phyloP scores from a whole-genome alignment of 1,284 basidiomycete genomes.

The Trametes hirsuta region DNA sequence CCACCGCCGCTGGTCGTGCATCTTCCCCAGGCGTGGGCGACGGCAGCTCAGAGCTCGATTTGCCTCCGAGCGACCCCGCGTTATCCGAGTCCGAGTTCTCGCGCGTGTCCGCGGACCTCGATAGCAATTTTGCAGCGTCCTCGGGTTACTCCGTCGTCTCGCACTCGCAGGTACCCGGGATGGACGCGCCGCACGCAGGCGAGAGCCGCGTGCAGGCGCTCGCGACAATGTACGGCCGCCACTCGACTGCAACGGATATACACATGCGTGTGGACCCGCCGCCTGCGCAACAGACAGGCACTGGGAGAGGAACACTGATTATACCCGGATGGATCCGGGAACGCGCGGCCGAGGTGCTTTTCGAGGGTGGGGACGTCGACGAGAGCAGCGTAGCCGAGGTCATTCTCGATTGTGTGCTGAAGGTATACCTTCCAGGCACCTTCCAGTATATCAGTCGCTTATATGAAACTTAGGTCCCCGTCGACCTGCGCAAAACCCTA shows the following conservation, averaged over 20 bases:
- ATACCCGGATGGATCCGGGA: slow-evolving; percentile 97
- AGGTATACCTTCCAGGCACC: slow-evolving; percentile 51
- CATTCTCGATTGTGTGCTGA: slow-evolving; percentile 76
- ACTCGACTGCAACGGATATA: slow-evolving; percentile 76
- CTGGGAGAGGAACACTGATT: slow-evolving; percentile 76
- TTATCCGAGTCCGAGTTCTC: slow-evolving; percentile 71
- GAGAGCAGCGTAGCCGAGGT: slow-evolving; percentile 82
- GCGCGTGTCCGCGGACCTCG: slow-evolving; percentile 50
- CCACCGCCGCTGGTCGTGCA: slow-evolving; percentile 39
- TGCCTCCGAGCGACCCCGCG: slow-evolving; percentile 58
- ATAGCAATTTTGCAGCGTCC: slow-evolving; percentile 52
- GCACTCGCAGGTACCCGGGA: slow-evolving; percentile 36
- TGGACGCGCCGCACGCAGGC: slow-evolving; percentile 29
- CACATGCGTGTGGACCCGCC: slow-evolving; percentile 70
- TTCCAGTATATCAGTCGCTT: background rate
- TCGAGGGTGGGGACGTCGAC: slow-evolving; percentile 88
- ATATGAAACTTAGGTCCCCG: slow-evolving; percentile 65
- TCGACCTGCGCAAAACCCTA: slow-evolving; percentile 85
- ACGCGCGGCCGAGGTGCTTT: slow-evolving; percentile 87
- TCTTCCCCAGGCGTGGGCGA: slow-evolving; percentile 37
- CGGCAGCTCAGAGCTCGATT: slow-evolving; percentile 53
- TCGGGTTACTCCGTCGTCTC: slow-evolving; percentile 64
- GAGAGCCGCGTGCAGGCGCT: slow-evolving; percentile 66
- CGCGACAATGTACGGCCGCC: slow-evolving; percentile 66
- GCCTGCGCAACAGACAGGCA: slow-evolving; percentile 61